These are phyloP conservation scores for Sequoia sempervirens DNA, from an alignment of 75 land plant species.

Conservation along the genomic window DNA sequence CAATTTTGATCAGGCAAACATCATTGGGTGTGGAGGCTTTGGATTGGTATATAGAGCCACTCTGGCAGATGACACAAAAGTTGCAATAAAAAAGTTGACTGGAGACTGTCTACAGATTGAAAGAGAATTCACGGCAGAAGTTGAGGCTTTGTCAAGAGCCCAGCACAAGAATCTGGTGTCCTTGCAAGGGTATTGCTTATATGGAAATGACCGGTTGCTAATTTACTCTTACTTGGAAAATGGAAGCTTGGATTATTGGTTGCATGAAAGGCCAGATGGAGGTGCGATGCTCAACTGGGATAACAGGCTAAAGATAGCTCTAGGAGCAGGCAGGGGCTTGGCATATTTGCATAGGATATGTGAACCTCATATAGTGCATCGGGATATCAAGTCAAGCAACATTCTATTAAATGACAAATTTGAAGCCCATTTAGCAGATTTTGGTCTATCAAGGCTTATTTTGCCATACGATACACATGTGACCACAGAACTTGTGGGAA, in stretches of 20 bases:
- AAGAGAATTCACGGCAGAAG: slow-evolving; percentile 65
- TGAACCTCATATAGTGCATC: slow-evolving; percentile 62
- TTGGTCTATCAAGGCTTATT: slow-evolving; percentile 71
- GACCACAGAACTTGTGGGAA: slow-evolving; percentile 74
- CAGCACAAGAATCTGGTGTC: slow-evolving; percentile 69
- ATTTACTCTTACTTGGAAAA: slow-evolving; percentile 77
- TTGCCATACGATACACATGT: slow-evolving; percentile 65
- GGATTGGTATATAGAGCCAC: slow-evolving; percentile 63
- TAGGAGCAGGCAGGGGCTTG: slow-evolving; percentile 63
- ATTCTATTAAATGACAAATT: slow-evolving; percentile 64
- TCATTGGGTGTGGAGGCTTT: slow-evolving; percentile 74
- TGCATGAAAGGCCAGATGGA: slow-evolving; percentile 61
- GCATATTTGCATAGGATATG: slow-evolving; percentile 68
- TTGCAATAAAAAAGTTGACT: slow-evolving; percentile 62
- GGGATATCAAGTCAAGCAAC: slow-evolving; percentile 78
- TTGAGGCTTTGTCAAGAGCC: slow-evolving; percentile 66
- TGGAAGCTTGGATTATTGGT: slow-evolving; percentile 75
- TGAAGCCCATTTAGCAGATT: slow-evolving; percentile 78
- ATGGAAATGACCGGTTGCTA: slow-evolving; percentile 51
- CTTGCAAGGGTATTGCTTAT: slow-evolving; percentile 59
- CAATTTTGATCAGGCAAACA: slow-evolving; percentile 67
- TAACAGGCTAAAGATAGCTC: slow-evolving; percentile 45
- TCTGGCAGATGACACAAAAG: slow-evolving; percentile 51
- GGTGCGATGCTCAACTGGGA: slow-evolving; percentile 45
- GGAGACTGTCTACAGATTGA: slow-evolving; percentile 77